Conservation (phyloP, 2,329 filamentous ascomycete species). For the Paraphaeosphaeria minitans region DNA sequence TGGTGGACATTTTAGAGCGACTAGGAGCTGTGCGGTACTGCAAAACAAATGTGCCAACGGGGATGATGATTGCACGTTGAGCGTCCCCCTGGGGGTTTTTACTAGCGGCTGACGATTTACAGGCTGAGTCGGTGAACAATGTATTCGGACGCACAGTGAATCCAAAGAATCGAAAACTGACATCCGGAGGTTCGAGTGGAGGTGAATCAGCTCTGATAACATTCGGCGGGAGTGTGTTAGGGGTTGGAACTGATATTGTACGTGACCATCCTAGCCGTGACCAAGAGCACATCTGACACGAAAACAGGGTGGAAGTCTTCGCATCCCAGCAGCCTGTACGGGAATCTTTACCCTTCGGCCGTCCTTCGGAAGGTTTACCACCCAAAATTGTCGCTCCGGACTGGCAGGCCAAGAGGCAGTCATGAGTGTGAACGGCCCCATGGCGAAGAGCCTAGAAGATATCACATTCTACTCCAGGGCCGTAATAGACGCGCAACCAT, state of each 20-base stretch:
- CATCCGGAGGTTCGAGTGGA: conserved; percentile 69
- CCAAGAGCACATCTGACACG: conserved; percentile 11
- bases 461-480: conserved; percentile 50
- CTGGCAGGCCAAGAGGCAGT: conserved; percentile 70
- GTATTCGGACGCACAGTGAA: conserved; percentile 67
- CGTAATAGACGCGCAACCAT: conserved; percentile 54
- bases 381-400: conserved; percentile 59
- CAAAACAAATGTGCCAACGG: conserved; percentile 73
- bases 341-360: conserved; percentile 63
- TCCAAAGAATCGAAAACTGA: conserved; percentile 63
- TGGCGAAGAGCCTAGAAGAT: conserved; percentile 62
- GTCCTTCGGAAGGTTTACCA: conserved; percentile 65
- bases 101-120: neutral
- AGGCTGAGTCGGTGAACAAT: conserved; percentile 68
- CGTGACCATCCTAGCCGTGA: neutral
- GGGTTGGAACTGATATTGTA: conserved; percentile 68
- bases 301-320: conserved; percentile 56
- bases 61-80: conserved; percentile 64
- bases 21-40: conserved; percentile 70
- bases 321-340: conserved; percentile 62
- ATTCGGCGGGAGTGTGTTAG: conserved; percentile 63
- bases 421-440: conserved; percentile 66
- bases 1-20: conserved; percentile 63
- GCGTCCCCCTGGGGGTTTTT: neutral
- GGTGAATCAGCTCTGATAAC: conserved; percentile 69